Conservation (phyloP, 345 rosid species). For the Eucalyptus sideroxylon region DNA sequence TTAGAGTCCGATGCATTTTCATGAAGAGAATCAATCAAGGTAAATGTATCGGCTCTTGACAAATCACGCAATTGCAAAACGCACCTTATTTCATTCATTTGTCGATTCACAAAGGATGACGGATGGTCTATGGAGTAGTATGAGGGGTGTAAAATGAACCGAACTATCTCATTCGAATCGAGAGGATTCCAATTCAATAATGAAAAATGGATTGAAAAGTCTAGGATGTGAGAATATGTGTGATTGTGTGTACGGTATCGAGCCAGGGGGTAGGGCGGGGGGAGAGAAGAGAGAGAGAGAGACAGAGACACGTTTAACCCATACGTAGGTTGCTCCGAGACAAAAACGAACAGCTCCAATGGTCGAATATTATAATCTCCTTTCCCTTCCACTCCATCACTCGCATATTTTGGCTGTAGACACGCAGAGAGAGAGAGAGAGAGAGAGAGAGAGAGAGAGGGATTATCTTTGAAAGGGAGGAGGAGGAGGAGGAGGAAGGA, state of each 20-base stretch:
- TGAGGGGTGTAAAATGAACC: not conserved
- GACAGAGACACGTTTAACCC: not conserved
- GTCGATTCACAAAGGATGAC: not conserved
- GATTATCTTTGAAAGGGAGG: not conserved
- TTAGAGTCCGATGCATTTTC: not conserved
- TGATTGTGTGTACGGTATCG: not conserved
- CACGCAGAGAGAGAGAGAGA: not conserved
- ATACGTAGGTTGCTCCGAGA: not conserved
- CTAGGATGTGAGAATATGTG: not conserved
- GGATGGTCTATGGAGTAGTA: not conserved
- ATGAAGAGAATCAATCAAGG: not conserved
- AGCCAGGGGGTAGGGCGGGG: not conserved
- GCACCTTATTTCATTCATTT: not conserved
- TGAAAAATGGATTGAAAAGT: not conserved
- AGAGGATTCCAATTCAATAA: not conserved
- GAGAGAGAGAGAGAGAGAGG: not conserved
- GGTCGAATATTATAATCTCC: not conserved
- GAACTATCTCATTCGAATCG: not conserved
- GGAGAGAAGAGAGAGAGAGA: not conserved
- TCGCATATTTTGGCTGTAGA: not conserved
- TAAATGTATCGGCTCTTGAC: not conserved
- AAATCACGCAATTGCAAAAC: not conserved
- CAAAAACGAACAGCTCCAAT: not conserved
- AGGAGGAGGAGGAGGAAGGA: slow-evolving; percentile 9
- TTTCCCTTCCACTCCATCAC: not conserved